A percentile compares a stretch with the other conserved stretches of the same genome.
These are phyloP conservation scores for Debaryomycetaceae sp. DNA, from an alignment of 1,139 yeast species.

Conservation along the genomic window DNA sequence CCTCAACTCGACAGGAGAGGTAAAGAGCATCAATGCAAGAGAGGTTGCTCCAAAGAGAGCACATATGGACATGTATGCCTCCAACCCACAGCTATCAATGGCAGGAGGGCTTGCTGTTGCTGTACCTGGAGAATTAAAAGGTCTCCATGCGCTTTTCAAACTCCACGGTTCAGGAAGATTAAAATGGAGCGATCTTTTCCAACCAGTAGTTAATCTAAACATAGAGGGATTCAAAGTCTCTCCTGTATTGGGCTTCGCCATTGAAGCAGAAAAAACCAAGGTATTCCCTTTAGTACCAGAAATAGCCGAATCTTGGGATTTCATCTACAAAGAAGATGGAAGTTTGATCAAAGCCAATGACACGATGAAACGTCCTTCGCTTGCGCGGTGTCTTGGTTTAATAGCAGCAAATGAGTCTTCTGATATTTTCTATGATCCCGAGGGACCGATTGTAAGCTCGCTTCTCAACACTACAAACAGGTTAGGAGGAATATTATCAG, in stretches of 20 bases:
- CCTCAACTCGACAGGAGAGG: slow-evolving; percentile 33
- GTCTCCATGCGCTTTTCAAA: slow-evolving; percentile 59
- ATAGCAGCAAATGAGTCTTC: slow-evolving; percentile 75
- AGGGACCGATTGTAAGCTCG: slow-evolving; percentile 64
- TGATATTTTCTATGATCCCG: slow-evolving; percentile 77
- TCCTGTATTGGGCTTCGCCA: slow-evolving; percentile 39
- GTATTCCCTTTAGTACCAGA: slow-evolving; percentile 27
- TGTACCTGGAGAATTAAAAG: slow-evolving; percentile 87
- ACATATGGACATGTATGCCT: slow-evolving; percentile 61
- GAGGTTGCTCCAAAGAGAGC: slow-evolving; percentile 78
- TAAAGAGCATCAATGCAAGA: slow-evolving; percentile 76
- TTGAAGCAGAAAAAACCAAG: slow-evolving; percentile 18
- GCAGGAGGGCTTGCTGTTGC: slow-evolving; percentile 85
- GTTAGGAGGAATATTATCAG: slow-evolving; percentile 60
- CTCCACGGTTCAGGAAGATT: slow-evolving; percentile 69
- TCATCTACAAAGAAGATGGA: slow-evolving; percentile 36
- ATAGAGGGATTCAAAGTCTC: slow-evolving; percentile 63
- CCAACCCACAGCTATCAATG: slow-evolving; percentile 43
- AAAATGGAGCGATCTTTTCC: slow-evolving; percentile 68
- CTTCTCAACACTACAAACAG: slow-evolving; percentile 43
- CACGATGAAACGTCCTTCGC: slow-evolving; percentile 49
- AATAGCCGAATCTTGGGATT: slow-evolving; percentile 49
- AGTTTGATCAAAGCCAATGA: slow-evolving; percentile 53
- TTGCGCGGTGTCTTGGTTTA: slow-evolving; percentile 63
- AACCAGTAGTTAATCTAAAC: slow-evolving; percentile 72